phyloP scores from a whole-genome alignment of 2,329 filamentous ascomycete genomes.

The Fusarium marasasianum region DNA sequence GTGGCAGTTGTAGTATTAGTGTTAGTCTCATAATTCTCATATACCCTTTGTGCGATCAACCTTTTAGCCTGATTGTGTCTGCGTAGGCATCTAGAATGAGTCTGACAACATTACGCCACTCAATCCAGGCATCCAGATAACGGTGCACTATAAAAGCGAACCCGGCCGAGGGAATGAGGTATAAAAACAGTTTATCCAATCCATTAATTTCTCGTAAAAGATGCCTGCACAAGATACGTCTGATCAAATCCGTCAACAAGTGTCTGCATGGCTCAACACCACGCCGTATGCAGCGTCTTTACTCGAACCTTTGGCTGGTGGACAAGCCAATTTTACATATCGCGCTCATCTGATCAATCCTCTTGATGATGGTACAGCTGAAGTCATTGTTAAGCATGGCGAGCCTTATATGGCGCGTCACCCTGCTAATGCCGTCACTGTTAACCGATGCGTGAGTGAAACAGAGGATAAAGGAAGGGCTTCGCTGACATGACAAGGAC shows the following conservation, averaged over 20 bases:
- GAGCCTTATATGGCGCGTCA: conserved; percentile 6
- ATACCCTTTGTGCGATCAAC: neutral
- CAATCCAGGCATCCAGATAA: neutral
- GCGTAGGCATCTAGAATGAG: neutral
- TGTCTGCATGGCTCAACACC: neutral
- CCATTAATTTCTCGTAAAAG: neutral
- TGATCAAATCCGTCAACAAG: neutral
- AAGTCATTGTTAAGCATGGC: conserved; percentile 1
- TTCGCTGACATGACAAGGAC: neutral
- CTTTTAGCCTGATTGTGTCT: neutral
- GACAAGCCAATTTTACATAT: neutral
- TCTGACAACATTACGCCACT: neutral
- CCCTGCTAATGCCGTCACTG: neutral
- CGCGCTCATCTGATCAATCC: neutral
- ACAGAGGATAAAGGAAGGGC: accelerated
- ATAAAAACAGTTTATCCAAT: accelerated
- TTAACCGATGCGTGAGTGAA: neutral
- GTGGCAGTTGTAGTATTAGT: neutral
- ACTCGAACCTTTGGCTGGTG: neutral
- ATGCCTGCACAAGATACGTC: neutral
- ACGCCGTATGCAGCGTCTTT: neutral
- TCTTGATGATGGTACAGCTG: neutral
- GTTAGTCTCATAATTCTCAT: neutral
- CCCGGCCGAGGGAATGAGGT: accelerated
- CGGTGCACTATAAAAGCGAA: neutral